phyloP scores from a whole-genome alignment of 2,329 filamentous ascomycete genomes.

The Diplodia corticola region DNA sequence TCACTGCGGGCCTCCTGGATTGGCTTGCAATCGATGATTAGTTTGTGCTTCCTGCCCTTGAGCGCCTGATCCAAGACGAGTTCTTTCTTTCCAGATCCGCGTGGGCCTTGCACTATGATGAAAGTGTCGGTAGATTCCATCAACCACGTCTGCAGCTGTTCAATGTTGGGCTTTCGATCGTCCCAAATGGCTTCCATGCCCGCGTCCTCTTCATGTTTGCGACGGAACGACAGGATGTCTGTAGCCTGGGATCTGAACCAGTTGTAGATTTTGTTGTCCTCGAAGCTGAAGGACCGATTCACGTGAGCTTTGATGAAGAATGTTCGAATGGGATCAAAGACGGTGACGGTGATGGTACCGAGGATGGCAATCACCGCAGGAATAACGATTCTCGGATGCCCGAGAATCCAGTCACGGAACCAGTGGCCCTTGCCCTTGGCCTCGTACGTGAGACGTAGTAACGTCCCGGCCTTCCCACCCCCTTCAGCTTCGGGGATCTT shows the following conservation, averaged over 20 bases:
- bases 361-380: slow-evolving; percentile 78
- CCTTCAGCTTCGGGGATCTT: slow-evolving; percentile 66
- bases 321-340: slow-evolving; percentile 93
- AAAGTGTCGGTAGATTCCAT: slow-evolving; percentile 89
- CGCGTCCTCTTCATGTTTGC: slow-evolving; percentile 61
- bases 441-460: slow-evolving; percentile 81
- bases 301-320: slow-evolving; percentile 91
- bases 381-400: slow-evolving; percentile 84
- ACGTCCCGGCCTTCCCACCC: slow-evolving; percentile 73
- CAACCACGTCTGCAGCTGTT: slow-evolving; percentile 80
- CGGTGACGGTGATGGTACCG: slow-evolving; percentile 77
- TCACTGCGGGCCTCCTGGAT: slow-evolving; percentile 91
- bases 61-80: slow-evolving; percentile 83
- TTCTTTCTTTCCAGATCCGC: slow-evolving; percentile 87
- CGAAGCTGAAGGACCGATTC: slow-evolving; percentile 71
- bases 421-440: slow-evolving; percentile 73
- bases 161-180: slow-evolving; percentile 77
- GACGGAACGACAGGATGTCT: slow-evolving; percentile 63
- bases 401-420: slow-evolving; percentile 84
- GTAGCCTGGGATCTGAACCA: slow-evolving; percentile 78
- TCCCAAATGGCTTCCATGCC: slow-evolving; percentile 83
- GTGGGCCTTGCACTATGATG: slow-evolving; percentile 87
- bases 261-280: slow-evolving; percentile 70
- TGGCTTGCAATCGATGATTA: slow-evolving; percentile 89
- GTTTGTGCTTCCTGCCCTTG: slow-evolving; percentile 70